These are phyloP conservation scores for Cystobasidium ongulense DNA, from an alignment of 768 basidiomycete species.

Conservation along the genomic window DNA sequence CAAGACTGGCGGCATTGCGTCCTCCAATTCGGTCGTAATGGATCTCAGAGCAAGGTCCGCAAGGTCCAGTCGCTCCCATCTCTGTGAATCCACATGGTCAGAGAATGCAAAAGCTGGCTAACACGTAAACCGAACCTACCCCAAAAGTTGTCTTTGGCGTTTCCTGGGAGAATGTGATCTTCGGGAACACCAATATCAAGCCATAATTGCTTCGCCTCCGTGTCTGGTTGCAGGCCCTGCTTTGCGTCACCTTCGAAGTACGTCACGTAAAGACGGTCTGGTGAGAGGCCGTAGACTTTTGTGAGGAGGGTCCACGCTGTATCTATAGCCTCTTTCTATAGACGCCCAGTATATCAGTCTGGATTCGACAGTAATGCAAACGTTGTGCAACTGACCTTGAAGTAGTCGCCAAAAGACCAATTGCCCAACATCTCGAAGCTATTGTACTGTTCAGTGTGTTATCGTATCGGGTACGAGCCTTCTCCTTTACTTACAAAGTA, in stretches of 20 bases:
- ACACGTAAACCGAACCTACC: constrained; percentile 52
- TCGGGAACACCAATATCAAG: constrained; percentile 76
- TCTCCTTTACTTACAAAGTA: constrained; percentile 33
- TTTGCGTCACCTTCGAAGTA: constrained; percentile 94
- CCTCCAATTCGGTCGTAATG: constrained; percentile 97
- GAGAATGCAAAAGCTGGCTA: background rate
- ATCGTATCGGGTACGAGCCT: constrained; percentile 3
- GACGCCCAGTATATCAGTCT: background rate
- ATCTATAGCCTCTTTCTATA: constrained; percentile 77
- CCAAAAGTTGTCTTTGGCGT: constrained; percentile 98
- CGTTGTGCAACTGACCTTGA: constrained; percentile 60
- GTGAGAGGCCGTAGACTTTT: constrained; percentile 72
- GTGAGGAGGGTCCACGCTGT: constrained; percentile 96
- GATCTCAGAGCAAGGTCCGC: constrained; percentile 95
- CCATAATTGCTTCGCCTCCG: constrained; percentile 82
- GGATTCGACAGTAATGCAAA: background rate
- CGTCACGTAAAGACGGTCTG: constrained; percentile 87
- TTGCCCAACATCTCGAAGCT: constrained; percentile 97
- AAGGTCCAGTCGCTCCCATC: constrained; percentile 97
- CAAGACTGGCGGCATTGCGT: constrained; percentile 83
- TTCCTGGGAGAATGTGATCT: constrained; percentile 83
- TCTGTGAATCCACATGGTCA: constrained; percentile 51
- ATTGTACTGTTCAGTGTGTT: constrained; percentile 61
- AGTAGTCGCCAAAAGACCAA: constrained; percentile 99
- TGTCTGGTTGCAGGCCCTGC: constrained; percentile 74